Evolutionary conservation across 345 rosid species (phyloP).

Genomic region (Litchi chinensis): DNA sequence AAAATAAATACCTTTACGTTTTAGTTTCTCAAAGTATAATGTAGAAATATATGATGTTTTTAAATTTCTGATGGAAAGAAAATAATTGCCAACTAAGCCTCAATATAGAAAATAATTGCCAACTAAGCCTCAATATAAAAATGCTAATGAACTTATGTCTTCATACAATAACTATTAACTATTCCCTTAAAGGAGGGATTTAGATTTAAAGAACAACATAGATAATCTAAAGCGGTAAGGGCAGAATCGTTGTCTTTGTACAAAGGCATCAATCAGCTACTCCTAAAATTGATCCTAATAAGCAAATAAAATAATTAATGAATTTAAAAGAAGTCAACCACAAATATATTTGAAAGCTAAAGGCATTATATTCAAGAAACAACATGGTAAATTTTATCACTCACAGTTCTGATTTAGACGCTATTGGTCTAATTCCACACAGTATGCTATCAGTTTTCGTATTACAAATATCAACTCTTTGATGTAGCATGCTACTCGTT

Average conservation of each 20-base stretch:
- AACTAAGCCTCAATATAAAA: neutral
- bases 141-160: slow-evolving; percentile 1
- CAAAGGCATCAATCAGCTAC: neutral
- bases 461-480: slow-evolving; percentile 50
- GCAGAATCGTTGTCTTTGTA: slow-evolving; percentile 2
- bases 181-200: neutral
- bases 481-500: slow-evolving; percentile 39
- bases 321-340: neutral
- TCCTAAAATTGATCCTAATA: neutral
- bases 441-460: slow-evolving; percentile 47
- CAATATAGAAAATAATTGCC: neutral
- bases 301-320: neutral
- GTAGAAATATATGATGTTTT: too few species aligned
- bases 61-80: neutral
- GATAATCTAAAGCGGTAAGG: slow-evolving; percentile 1
- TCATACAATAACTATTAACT: neutral
- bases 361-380: neutral
- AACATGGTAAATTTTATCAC: slow-evolving; percentile 20
- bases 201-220: neutral
- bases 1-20: too few species aligned
- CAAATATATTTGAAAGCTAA: neutral
- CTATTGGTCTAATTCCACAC: slow-evolving; percentile 57
- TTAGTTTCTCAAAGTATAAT: too few species aligned
- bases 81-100: too few species aligned
- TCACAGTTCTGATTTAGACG: slow-evolving; percentile 53